Evolutionary conservation across 1,284 basidiomycete genomes (phyloP), one percentile per base, ranked within the genome.

Genomic region (Somion occarium): DNA sequence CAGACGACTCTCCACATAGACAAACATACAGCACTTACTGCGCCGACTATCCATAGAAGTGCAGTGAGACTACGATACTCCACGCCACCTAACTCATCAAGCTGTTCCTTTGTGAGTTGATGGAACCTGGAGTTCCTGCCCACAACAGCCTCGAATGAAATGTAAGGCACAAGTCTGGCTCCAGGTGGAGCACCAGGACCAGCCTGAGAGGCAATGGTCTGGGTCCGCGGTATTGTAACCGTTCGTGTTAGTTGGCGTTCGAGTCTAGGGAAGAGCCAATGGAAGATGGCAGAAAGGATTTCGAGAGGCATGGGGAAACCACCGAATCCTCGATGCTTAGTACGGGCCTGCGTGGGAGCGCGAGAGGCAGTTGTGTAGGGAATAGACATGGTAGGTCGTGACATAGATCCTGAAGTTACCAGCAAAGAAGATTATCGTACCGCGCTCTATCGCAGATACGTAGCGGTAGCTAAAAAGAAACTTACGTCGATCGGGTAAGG

Each of bases 21-120:
- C n/a, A n/a, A n/a, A n/a, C n/a, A n/a, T n/a, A n/a, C n/a, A 23
- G 20, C 3, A 53, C 61, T 22, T 52, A 66, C 64, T 42, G 69
- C 65, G 13, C 77, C 74, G 25, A 93, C 80, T 53, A 93, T 79
- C 84, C 87, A 92, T 15, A 93, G 71, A 42, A 96, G 67, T 15
- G 87, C 78, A 51, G 85, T 85, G 53, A 97, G 70, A 5, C 88
- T 92, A 12, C 93, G 80, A 63, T 93, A 98, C 69, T 99, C 96
- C 19, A 97, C 88, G 3, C 95, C 94, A 1, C 94, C 94, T 2
- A 98, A 74, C 68, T 98, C 94, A 57, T 96, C 90, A 58, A 91
- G 73, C 63, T 98, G 89, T 43, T 93, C 90, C 34, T 81, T 77
- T 0, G 88, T 91, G 46, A 98, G 70, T 44, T 80, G 73, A 50